Evolutionary conservation across 768 basidiomycete genomes (phyloP).

Genomic region (Clitopilus passeckerianus): DNA sequence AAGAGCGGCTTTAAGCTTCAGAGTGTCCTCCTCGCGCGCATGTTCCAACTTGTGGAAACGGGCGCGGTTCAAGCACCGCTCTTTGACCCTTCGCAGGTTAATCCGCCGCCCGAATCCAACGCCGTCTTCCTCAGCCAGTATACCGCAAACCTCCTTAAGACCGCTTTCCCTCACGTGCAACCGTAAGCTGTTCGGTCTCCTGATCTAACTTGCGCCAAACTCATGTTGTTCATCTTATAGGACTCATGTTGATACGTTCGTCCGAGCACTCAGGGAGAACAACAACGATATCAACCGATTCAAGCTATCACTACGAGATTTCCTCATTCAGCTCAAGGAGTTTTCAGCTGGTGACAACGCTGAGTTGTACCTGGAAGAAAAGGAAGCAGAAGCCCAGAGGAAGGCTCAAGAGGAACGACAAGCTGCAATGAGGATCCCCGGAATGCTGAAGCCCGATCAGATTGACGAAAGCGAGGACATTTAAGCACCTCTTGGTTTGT

Average conservation of each 20-base stretch:
- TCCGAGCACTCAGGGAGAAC: constrained; percentile 62
- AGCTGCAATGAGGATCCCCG: constrained; percentile 91
- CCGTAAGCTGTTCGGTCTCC: constrained; percentile 43
- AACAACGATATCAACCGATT: constrained; percentile 83
- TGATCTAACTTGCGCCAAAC: constrained; percentile 8
- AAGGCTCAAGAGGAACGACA: constrained; percentile 83
- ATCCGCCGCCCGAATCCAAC: constrained; percentile 69
- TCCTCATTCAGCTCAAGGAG: constrained; percentile 96
- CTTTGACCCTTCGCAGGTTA: constrained; percentile 66
- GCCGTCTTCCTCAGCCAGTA: constrained; percentile 79
- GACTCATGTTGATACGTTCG: constrained; percentile 67
- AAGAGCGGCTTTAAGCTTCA: constrained; percentile 98
- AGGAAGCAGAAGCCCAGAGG: constrained; percentile 76
- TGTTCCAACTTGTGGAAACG: constrained; percentile 89
- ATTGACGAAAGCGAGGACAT: constrained; percentile 92
- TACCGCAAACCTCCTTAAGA: constrained; percentile 79
- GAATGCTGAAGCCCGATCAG: constrained; percentile 94
- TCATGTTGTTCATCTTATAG: constrained; percentile 27
- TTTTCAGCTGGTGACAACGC: constrained; percentile 88
- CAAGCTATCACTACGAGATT: constrained; percentile 93
- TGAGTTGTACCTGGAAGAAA: constrained; percentile 91
- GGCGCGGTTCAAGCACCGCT: constrained; percentile 78
- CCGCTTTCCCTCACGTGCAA: constrained; percentile 90
- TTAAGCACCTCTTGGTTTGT: constrained; percentile 25
- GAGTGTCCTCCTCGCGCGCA: constrained; percentile 83